phyloP scores from a whole-genome alignment of 2,329 filamentous ascomycete species.

The Ascochyta fabae region DNA sequence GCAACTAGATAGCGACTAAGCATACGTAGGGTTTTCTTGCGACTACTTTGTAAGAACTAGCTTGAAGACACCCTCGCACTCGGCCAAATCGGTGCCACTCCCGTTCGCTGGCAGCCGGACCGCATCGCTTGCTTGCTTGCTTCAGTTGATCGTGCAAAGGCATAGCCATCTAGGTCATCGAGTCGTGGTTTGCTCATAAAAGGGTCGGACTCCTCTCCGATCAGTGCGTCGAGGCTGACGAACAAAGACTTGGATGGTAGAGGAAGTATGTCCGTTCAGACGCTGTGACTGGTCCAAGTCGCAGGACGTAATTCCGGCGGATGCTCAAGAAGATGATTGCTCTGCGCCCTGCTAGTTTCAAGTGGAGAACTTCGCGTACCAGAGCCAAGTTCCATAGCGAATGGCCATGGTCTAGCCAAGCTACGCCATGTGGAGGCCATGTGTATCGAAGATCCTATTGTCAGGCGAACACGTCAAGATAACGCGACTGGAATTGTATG shows the following conservation, averaged over 20 bases:
- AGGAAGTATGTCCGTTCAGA: slow-evolving; percentile 17
- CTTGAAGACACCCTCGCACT: slow-evolving; percentile 14
- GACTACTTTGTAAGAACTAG: slow-evolving; percentile 4
- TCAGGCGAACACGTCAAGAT: not conserved
- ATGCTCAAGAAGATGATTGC: not conserved
- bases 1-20: slow-evolving; percentile 1
- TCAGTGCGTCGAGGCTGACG: slow-evolving; percentile 1
- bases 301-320: slow-evolving; percentile 11
- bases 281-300: slow-evolving; percentile 15
- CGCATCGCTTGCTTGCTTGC: slow-evolving; percentile 23
- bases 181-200: slow-evolving; percentile 22
- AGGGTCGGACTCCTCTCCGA: slow-evolving; percentile 14
- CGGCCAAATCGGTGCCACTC: slow-evolving; percentile 22
- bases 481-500: slow-evolving; percentile 1
- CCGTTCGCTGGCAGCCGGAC: slow-evolving; percentile 27
- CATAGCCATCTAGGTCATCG: slow-evolving; percentile 17
- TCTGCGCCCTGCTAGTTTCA: slow-evolving; percentile 1
- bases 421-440: slow-evolving; percentile 12
- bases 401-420: slow-evolving; percentile 3
- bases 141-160: slow-evolving; percentile 14
- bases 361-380: slow-evolving; percentile 2
- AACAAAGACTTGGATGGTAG: slow-evolving; percentile 9
- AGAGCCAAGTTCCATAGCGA: slow-evolving; percentile 1
- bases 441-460: slow-evolving; percentile 1
- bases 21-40: not conserved